Evolutionary conservation across 2,329 filamentous ascomycete genomes (phyloP), one percentile per base, ranked within the genome.

Genomic region (Aspergillus sp.): DNA sequence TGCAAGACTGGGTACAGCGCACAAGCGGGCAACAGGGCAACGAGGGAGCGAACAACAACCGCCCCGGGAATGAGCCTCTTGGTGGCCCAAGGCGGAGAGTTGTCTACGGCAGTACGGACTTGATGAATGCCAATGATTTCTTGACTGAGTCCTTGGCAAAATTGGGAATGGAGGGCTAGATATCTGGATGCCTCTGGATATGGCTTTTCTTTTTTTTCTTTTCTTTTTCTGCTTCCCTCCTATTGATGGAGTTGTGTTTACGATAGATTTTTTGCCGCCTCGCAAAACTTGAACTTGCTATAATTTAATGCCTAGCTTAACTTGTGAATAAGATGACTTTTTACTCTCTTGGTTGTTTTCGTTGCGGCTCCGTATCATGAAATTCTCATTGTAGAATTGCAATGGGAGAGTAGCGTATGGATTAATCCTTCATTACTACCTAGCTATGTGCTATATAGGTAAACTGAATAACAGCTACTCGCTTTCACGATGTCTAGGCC

Each of bases 1-100:
- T 99, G 72, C 91, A 96, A 72, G 95, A 98, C 71, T 99, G 95
- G 95, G 91, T 93, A 5, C 86, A 86, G 73, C 83, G 93, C 63
- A 92, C 91, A 4, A 82, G 77, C 51, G 79, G 79, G 41, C 75
- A 73, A 48, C 81, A 82, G 48, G 86, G 86, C 13, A 76, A 76
- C 37, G 80, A 79, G 42, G 77, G 76, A 30, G 71, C 72, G 15
- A 66, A 69, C 13, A 41, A 27, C 40, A 4, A 22, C 76, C 79
- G 5, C 60, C 60, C 5, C 63, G 66, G 5, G 61, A 61, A 37
- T 72, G 78, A 49, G n/a, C 22, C 65, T 42, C 60, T 61, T 5
- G 77, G 77, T 9, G 83, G 86, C 8, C 82, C 85, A 20, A 89
- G 86, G 73, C 89, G 90, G 75, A 83, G 92, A 63, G 89, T 99